These are phyloP conservation scores for Diaporthe velutina DNA, from an alignment of 2,329 filamentous ascomycete species.

Conservation along the genomic window DNA sequence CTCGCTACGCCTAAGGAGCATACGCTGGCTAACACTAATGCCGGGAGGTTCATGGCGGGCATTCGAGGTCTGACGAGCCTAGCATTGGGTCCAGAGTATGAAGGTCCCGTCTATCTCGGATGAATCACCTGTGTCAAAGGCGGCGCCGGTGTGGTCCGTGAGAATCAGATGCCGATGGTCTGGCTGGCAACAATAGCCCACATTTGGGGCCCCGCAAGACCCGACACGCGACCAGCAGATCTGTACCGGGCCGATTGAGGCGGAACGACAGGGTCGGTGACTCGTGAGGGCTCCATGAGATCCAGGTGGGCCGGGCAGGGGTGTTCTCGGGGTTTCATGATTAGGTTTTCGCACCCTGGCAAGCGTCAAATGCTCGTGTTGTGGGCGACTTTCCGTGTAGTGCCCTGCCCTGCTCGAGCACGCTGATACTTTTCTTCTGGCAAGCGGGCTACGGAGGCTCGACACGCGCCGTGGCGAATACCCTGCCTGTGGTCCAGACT, in stretches of 20 bases:
- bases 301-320: background rate
- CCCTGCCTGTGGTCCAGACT: conserved; percentile 15
- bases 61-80: background rate
- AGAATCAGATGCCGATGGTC: background rate
- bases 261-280: conserved; percentile 20
- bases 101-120: background rate
- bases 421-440: conserved; percentile 12
- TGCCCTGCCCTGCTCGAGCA: conserved; percentile 15
- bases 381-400: conserved; percentile 16
- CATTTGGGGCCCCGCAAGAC: background rate
- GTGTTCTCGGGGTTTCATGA: background rate
- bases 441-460: conserved; percentile 6
- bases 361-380: conserved; percentile 12
- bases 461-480: conserved; percentile 23
- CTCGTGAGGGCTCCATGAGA: conserved; percentile 11
- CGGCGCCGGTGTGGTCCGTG: conserved; percentile 3
- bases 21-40: conserved; percentile 2
- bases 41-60: conserved; percentile 19
- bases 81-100: background rate
- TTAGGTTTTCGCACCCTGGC: background rate
- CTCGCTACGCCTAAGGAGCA: conserved; percentile 22
- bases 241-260: background rate
- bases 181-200: background rate
- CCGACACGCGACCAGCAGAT: conserved; percentile 19
- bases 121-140: background rate